Percentiles rank a stretch among this genome's conserved stretches.
phyloP scores from a whole-genome alignment of 2,329 filamentous ascomycete species.

The Cryoendolithus antarcticus region DNA sequence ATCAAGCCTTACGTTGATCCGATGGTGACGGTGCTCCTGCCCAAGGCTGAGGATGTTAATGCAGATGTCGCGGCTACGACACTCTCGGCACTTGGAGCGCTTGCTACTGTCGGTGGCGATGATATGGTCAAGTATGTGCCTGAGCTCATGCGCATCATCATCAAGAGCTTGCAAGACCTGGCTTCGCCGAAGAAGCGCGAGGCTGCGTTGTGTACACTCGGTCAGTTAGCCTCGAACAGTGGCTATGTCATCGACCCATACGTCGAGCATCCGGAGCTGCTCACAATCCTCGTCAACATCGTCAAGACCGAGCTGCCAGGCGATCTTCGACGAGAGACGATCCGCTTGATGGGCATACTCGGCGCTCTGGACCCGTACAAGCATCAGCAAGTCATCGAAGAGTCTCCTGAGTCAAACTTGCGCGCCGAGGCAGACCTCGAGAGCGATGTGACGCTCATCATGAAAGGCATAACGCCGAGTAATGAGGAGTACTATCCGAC shows the following conservation, averaged over 20 bases:
- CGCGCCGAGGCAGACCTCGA: conserved; percentile 54
- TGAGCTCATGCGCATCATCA: conserved; percentile 85
- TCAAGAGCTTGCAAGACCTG: conserved; percentile 87
- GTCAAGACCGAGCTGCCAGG: conserved; percentile 87
- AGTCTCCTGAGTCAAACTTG: conserved; percentile 68
- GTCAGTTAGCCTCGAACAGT: conserved; percentile 86
- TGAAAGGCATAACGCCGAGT: conserved; percentile 90
- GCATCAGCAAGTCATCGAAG: conserved; percentile 87
- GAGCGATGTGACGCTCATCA: conserved; percentile 93
- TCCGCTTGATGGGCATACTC: conserved; percentile 90
- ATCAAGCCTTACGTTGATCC: conserved; percentile 96
- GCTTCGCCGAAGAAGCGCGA: conserved; percentile 83
- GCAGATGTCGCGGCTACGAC: conserved; percentile 87
- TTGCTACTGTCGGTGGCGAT: conserved; percentile 85
- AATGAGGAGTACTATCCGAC: conserved; percentile 98
- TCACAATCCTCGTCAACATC: conserved; percentile 86
- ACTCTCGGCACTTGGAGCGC: conserved; percentile 85
- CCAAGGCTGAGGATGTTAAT: conserved; percentile 76
- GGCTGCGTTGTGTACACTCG: conserved; percentile 78
- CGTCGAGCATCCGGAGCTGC: conserved; percentile 81
- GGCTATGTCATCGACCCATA: conserved; percentile 98
- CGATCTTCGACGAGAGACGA: conserved; percentile 78
- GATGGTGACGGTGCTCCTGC: conserved; percentile 87
- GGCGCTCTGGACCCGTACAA: conserved; percentile 94
- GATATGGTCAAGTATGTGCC: conserved; percentile 90